These are phyloP conservation scores for Dalbergia oliveri DNA, from an alignment of 306 rosid genomes.

Conservation along the genomic window DNA sequence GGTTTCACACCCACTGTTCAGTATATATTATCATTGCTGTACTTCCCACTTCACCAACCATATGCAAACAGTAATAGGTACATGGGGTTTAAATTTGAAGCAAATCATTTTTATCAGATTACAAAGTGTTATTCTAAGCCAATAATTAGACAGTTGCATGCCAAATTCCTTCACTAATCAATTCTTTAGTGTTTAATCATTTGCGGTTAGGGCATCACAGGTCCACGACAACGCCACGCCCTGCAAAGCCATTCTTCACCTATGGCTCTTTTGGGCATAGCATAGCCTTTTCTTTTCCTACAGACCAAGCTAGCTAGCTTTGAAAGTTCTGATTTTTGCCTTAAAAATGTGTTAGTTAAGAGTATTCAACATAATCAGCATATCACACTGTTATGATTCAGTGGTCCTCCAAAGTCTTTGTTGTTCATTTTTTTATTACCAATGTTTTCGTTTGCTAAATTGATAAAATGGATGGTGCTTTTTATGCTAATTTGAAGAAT, in stretches of 20 bases:
- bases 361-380: slow-evolving; percentile 68
- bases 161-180: slow-evolving; percentile 47
- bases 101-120: slow-evolving; percentile 53
- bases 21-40: slow-evolving; percentile 57
- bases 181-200: slow-evolving; percentile 38
- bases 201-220: slow-evolving; percentile 51
- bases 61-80: slow-evolving; percentile 34
- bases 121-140: slow-evolving; percentile 40
- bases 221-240: slow-evolving; percentile 51
- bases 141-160: slow-evolving; percentile 54
- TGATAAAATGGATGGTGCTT: slow-evolving; percentile 40
- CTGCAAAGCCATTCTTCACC: slow-evolving; percentile 63
- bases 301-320: slow-evolving; percentile 55
- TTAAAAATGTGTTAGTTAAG: slow-evolving; percentile 55
- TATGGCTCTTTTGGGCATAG: slow-evolving; percentile 63
- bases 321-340: slow-evolving; percentile 37
- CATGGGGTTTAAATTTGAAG: slow-evolving; percentile 42
- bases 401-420: slow-evolving; percentile 64
- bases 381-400: slow-evolving; percentile 79
- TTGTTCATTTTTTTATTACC: slow-evolving; percentile 23
- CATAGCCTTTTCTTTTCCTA: slow-evolving; percentile 79
- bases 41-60: slow-evolving; percentile 66
- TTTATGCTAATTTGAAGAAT: slow-evolving; percentile 43
- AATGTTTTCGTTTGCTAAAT: slow-evolving; percentile 34
- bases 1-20: slow-evolving; percentile 66